These are phyloP conservation scores for Penicillium samsonianum DNA, from an alignment of 495 filamentous ascomycete genomes.

Conservation along the genomic window DNA sequence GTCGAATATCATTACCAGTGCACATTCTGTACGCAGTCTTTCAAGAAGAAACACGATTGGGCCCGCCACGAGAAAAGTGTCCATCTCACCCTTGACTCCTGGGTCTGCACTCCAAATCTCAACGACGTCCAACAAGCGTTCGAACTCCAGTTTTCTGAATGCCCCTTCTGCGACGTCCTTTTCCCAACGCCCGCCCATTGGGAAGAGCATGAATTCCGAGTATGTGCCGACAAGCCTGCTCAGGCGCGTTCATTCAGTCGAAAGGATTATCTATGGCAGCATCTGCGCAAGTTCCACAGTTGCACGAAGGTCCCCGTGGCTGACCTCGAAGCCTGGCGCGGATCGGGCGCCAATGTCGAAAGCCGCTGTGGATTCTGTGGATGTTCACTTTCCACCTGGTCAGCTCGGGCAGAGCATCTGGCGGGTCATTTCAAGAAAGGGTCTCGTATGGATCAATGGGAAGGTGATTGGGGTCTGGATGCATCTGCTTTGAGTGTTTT, in stretches of 20 bases:
- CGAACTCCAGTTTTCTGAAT: slow-evolving; percentile 42
- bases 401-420: slow-evolving; percentile 62
- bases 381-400: slow-evolving; percentile 61
- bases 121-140: slow-evolving; percentile 16
- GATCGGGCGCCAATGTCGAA: slow-evolving; percentile 54
- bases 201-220: slow-evolving; percentile 68
- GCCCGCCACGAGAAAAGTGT: slow-evolving; percentile 79
- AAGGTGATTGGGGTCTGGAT: slow-evolving; percentile 73
- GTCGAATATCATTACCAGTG: slow-evolving; percentile 63
- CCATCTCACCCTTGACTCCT: slow-evolving; percentile 74
- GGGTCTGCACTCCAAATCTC: slow-evolving; percentile 61
- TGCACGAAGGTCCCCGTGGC: slow-evolving; percentile 60
- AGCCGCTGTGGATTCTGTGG: slow-evolving; percentile 76
- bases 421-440: slow-evolving; percentile 70
- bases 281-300: slow-evolving; percentile 73
- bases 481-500: slow-evolving; percentile 56
- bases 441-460: slow-evolving; percentile 68
- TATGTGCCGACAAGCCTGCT: slow-evolving; percentile 65
- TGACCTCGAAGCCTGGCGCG: slow-evolving; percentile 71
- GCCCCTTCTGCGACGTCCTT: slow-evolving; percentile 64
- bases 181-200: slow-evolving; percentile 62
- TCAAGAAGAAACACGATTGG: slow-evolving; percentile 86
- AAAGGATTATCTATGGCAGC: slow-evolving; percentile 83
- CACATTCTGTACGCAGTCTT: slow-evolving; percentile 80
- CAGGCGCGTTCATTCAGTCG: slow-evolving; percentile 75